Conservation (phyloP, 2,329 filamentous ascomycete genomes). For the Neodidymelliopsis sp. region DNA sequence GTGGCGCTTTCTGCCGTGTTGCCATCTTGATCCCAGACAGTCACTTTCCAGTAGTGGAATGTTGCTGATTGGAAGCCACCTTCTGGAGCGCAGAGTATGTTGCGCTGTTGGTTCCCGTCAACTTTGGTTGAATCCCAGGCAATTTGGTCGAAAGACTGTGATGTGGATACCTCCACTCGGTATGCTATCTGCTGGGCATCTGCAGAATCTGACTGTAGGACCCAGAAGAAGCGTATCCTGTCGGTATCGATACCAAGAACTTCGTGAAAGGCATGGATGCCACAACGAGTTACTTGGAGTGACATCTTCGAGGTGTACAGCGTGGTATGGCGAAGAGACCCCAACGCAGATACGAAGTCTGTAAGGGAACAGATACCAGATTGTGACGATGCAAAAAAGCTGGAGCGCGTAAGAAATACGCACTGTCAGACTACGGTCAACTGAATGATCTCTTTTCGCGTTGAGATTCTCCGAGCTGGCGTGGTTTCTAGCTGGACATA, state of each 20-base stretch:
- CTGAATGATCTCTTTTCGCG: not conserved
- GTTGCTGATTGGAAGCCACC: slow-evolving; percentile 49
- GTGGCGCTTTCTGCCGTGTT: slow-evolving; percentile 28
- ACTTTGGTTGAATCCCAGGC: slow-evolving; percentile 34
- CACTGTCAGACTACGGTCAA: not conserved
- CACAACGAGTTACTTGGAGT: slow-evolving; percentile 43
- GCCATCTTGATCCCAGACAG: slow-evolving; percentile 48
- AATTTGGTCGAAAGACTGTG: slow-evolving; percentile 13
- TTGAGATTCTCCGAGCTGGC: not conserved
- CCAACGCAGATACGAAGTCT: no score
- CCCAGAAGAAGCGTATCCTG: slow-evolving; percentile 49
- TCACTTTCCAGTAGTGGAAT: slow-evolving; percentile 49
- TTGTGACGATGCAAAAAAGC: no score
- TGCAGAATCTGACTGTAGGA: slow-evolving; percentile 38
- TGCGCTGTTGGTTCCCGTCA: slow-evolving; percentile 31
- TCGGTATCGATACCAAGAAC: slow-evolving; percentile 51
- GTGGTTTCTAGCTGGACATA: not conserved
- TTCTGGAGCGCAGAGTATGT: slow-evolving; percentile 38
- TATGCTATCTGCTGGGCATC: slow-evolving; percentile 44
- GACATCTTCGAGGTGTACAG: slow-evolving; percentile 10
- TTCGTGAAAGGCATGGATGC: slow-evolving; percentile 52
- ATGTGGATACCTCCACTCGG: slow-evolving; percentile 27
- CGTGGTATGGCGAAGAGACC: not conserved
- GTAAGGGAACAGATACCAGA: not conserved
- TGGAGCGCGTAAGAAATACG: no score